A percentile compares a stretch with the other conserved stretches of the same genome.
Evolutionary conservation across 768 basidiomycete species (phyloP).

Genomic region (Podaxis sp.): DNA sequence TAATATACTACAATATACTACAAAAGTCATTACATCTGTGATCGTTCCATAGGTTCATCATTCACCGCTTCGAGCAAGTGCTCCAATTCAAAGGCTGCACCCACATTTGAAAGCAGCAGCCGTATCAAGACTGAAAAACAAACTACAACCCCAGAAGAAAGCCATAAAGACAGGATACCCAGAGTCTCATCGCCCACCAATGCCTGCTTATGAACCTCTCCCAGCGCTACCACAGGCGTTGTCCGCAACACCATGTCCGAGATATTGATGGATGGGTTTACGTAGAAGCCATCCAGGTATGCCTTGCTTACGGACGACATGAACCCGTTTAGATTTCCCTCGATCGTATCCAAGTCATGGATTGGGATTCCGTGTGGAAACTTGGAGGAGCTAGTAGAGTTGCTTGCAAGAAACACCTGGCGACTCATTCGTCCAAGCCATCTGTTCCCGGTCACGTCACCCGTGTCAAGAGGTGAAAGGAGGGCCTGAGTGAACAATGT

Average conservation of each 20-base stretch:
- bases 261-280: background rate
- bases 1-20: too few species aligned
- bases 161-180: background rate
- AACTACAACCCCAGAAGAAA: background rate
- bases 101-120: background rate
- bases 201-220: background rate
- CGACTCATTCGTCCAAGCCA: too few species aligned
- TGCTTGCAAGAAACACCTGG: background rate
- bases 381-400: background rate
- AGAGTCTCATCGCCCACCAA: background rate
- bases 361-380: background rate
- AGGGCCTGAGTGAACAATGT: background rate
- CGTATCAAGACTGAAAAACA: background rate
- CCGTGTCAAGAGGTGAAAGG: background rate
- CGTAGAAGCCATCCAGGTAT: background rate
- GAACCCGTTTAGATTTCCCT: background rate
- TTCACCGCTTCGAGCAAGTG: too few species aligned
- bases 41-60: too few species aligned
- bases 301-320: background rate
- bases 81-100: background rate
- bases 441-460: background rate
- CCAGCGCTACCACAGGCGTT: background rate
- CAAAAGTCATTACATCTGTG: too few species aligned
- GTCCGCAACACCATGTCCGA: background rate
- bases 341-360: background rate